Base-by-base conservation (phyloP, 495 filamentous ascomycete species). In the Evansstolkia leycettana region DNA sequence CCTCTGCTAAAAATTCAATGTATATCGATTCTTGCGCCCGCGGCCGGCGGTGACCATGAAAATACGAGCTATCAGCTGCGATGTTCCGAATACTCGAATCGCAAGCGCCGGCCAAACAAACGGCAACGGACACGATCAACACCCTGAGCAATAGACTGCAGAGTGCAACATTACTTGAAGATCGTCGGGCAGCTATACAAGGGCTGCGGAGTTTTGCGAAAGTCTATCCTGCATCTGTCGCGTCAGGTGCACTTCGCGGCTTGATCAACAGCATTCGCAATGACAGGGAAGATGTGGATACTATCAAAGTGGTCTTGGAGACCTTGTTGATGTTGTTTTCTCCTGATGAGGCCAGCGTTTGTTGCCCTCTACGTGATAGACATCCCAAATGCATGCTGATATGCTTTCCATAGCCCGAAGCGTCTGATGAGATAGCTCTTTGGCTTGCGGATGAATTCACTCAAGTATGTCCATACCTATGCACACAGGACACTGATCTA, bases 381-480 rank as follows among this genome's bases (percentile, higher is more conserved):
- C 30, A 5, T 24, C 29, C 33, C 9, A 11, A 14, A 27, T 19
- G 27, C 14, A 33, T 19, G 42, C 59, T 68, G 43, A 67, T 39
- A 31, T 28, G 15, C 15, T 17, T 37, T 33, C 1, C 39, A 32
- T 52, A 82, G 78, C 85, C 87, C 33, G 90, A 98, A 70, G 87
- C 90, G 28, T 93, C 87, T 10, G 92, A 95, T 39, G 90, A 98
- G 54, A 92, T 98, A 50, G 83, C 84, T 17, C 72, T 95, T 5
- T 96, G 89, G 88, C 70, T 98, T 36, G 89, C 90, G 31, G 90
- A 98, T 60, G 88, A 95, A 55, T 98, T 98, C 48, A 96, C 92
- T 19, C 86, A 94, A 72, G 82, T 84, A 60, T 37, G 67, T 41
- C 28, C 16, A 16, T 28, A 26, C 30, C 28, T 15, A 18, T 27